Evolutionary conservation across 139 green algal species (phyloP).

Genomic region (Pleodorina starrii): DNA sequence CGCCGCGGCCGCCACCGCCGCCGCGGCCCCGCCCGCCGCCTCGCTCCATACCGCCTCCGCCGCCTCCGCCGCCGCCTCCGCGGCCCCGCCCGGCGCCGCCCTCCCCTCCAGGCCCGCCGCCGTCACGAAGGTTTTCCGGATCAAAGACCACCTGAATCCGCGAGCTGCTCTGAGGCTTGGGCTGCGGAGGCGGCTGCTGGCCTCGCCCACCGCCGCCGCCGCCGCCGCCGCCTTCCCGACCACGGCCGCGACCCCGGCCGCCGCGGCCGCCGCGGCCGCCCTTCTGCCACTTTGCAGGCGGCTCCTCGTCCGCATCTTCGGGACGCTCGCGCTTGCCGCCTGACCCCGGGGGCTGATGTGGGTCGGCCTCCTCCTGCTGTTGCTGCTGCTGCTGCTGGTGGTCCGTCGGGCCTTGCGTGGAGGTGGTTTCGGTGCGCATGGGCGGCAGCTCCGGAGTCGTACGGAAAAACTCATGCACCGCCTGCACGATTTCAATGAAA

Average conservation of each 20-base stretch:
- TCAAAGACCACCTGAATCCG: not conserved
- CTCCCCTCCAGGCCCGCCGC: not conserved
- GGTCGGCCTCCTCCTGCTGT: not conserved
- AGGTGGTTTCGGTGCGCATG: slow-evolving; percentile 41
- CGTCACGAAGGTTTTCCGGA: not conserved
- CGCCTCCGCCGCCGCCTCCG: not conserved
- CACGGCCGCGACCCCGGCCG: not conserved
- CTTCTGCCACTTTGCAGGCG: not conserved
- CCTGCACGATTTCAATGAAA: slow-evolving; percentile 6
- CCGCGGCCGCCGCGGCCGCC: not conserved
- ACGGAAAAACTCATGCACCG: slow-evolving; percentile 65
- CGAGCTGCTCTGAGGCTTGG: not conserved
- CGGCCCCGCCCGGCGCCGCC: not conserved
- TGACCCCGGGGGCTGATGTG: not conserved
- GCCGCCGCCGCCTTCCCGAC: not conserved
- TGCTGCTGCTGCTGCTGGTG: slow-evolving; percentile 9
- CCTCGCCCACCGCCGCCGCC: not conserved
- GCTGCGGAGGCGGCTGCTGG: not conserved
- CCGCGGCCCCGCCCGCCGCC: not conserved
- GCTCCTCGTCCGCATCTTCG: not conserved
- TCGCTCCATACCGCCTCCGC: not conserved
- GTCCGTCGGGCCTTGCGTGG: too few relatives aligned
- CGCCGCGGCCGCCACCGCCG: not conserved
- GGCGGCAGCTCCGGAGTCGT: slow-evolving; percentile 47
- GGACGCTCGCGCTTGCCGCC: not conserved